Percentiles rank a stretch among this genome's conserved stretches.
These are phyloP conservation scores for Westerdykella ornata DNA, from an alignment of 2,329 filamentous ascomycete species.

Conservation along the genomic window DNA sequence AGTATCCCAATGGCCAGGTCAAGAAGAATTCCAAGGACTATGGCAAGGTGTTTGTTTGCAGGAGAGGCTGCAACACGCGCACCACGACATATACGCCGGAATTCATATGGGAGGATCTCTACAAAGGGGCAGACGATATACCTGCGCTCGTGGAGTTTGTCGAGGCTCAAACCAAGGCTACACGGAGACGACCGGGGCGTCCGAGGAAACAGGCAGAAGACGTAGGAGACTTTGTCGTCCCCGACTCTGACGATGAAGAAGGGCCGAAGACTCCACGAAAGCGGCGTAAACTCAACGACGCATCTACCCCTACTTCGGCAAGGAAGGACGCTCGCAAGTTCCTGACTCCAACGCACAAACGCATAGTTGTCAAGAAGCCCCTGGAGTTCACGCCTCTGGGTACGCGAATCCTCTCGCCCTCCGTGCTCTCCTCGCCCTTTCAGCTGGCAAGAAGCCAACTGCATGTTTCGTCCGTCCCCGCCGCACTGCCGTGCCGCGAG, in stretches of 20 bases:
- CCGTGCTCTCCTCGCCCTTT: slow-evolving; percentile 77
- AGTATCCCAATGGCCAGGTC: slow-evolving; percentile 68
- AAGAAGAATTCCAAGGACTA: slow-evolving; percentile 65
- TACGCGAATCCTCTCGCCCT: slow-evolving; percentile 73
- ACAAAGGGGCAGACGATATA: slow-evolving; percentile 61
- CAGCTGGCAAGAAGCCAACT: slow-evolving; percentile 81
- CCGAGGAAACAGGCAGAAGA: slow-evolving; percentile 32
- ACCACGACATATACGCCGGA: slow-evolving; percentile 89
- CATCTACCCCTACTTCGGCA: slow-evolving; percentile 41
- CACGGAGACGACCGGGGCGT: slow-evolving; percentile 47
- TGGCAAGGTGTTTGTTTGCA: slow-evolving; percentile 84
- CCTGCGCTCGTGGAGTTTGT: slow-evolving; percentile 60
- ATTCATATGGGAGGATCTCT: slow-evolving; percentile 85
- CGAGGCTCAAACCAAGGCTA: slow-evolving; percentile 65
- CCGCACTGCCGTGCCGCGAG: slow-evolving; percentile 83
- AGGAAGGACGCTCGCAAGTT: slow-evolving; percentile 48
- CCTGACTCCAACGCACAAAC: slow-evolving; percentile 58
- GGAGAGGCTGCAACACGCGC: slow-evolving; percentile 79
- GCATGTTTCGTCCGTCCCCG: slow-evolving; percentile 88
- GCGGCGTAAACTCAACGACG: slow-evolving; percentile 43
- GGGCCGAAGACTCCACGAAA: slow-evolving; percentile 43
- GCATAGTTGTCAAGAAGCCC: slow-evolving; percentile 73
- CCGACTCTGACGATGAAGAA: slow-evolving; percentile 38
- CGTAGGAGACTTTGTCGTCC: slow-evolving; percentile 41
- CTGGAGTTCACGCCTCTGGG: slow-evolving; percentile 95